phyloP scores from a whole-genome alignment of 495 filamentous ascomycete species.

The Aspergillus incahuasiensis region DNA sequence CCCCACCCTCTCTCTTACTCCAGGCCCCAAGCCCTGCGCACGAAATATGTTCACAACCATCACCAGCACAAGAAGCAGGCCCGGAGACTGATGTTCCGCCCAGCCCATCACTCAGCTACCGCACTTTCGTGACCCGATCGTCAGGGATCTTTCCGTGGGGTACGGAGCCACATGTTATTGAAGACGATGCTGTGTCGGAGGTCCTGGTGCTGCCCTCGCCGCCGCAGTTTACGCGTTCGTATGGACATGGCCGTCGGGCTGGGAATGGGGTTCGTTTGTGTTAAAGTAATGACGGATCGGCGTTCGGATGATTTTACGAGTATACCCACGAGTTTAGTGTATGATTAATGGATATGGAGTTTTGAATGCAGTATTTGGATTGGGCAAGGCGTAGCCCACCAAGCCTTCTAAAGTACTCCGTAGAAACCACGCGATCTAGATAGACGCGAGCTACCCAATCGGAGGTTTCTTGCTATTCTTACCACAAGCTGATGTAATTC shows the following conservation, averaged over 20 bases:
- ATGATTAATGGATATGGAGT: background rate
- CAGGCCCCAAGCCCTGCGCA: background rate
- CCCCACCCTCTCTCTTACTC: background rate
- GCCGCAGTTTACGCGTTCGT: slow-evolving; percentile 1
- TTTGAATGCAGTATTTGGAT: too few relatives aligned
- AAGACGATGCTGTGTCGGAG: slow-evolving; percentile 6
- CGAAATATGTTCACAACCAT: background rate
- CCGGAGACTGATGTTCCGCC: background rate
- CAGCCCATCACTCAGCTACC: background rate
- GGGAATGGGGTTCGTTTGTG: background rate
- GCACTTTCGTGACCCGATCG: slow-evolving; percentile 4
- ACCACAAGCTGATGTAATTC: too few relatives aligned
- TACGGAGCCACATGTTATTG: background rate
- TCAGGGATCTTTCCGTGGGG: slow-evolving; percentile 8
- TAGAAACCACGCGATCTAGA: too few relatives aligned
- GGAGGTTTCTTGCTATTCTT: too few relatives aligned
- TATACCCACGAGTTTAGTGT: background rate
- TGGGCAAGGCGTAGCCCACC: background rate
- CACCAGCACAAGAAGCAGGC: background rate
- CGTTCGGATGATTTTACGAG: background rate
- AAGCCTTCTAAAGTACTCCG: too few relatives aligned
- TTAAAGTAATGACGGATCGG: background rate
- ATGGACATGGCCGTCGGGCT: background rate
- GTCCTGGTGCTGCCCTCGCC: slow-evolving; percentile 9
- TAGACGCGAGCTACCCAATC: too few relatives aligned